A percentile compares a stretch with the other conserved stretches of the same genome.
phyloP scores from a whole-genome alignment of 768 basidiomycete genomes.

The Ramaria sp. region DNA sequence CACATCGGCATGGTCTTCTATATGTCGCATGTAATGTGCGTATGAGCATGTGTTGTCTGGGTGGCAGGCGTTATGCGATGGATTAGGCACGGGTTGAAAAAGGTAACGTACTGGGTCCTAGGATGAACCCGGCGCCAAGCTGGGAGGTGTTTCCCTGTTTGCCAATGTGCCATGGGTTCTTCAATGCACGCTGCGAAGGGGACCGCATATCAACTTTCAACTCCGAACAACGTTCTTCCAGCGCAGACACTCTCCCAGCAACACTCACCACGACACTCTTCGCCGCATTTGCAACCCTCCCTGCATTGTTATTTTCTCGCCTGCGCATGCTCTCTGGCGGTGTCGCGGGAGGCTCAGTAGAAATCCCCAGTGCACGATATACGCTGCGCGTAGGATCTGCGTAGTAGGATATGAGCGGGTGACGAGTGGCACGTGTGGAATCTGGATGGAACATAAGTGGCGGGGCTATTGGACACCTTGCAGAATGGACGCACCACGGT shows the following conservation, averaged over 20 bases:
- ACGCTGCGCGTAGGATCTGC: slow-evolving; percentile 53
- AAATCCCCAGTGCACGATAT: slow-evolving; percentile 53
- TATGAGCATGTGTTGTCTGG: slow-evolving; percentile 37
- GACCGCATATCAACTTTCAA: not conserved
- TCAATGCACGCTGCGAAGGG: slow-evolving; percentile 29
- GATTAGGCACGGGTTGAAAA: no score
- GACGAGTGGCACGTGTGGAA: slow-evolving; percentile 29
- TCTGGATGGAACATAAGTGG: not conserved
- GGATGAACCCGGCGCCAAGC: slow-evolving; percentile 51
- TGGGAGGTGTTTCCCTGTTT: slow-evolving; percentile 53
- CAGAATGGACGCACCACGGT: slow-evolving; percentile 27
- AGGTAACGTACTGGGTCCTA: slow-evolving; percentile 39
- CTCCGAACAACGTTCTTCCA: slow-evolving; percentile 5
- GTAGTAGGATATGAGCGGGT: slow-evolving; percentile 37
- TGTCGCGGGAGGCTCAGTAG: slow-evolving; percentile 28
- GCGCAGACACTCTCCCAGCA: not conserved
- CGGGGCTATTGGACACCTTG: not conserved
- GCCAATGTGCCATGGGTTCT: slow-evolving; percentile 36
- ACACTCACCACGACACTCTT: slow-evolving; percentile 36
- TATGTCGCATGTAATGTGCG: slow-evolving; percentile 48
- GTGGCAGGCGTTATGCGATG: not conserved
- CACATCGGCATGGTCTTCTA: slow-evolving; percentile 48
- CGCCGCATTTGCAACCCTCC: slow-evolving; percentile 22
- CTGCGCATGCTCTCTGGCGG: slow-evolving; percentile 36
- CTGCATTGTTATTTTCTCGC: slow-evolving; percentile 33